Percentiles rank a stretch among this genome's conserved stretches.
Conservation (phyloP, 2,329 filamentous ascomycete species). For the Sphaceloma murrayae region DNA sequence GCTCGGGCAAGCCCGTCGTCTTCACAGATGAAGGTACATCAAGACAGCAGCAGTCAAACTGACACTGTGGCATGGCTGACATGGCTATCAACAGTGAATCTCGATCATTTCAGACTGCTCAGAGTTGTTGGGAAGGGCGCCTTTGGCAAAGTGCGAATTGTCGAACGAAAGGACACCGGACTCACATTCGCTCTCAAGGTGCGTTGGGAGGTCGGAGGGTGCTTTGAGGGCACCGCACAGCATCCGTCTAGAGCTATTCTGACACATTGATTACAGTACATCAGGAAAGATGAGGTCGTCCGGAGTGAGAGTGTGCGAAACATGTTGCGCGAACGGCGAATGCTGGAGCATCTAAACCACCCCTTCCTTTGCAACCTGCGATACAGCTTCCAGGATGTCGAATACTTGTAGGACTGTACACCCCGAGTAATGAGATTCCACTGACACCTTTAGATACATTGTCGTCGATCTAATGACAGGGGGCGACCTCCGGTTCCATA, state of each 20-base stretch:
- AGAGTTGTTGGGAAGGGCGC: constrained; percentile 95
- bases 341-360: constrained; percentile 97
- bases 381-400: constrained; percentile 98
- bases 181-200: constrained; percentile 91
- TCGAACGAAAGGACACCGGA: constrained; percentile 91
- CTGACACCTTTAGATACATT: constrained; percentile 54
- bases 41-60: not conserved
- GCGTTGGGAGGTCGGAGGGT: no score
- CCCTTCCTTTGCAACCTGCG: constrained; percentile 96
- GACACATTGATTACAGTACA: constrained; percentile 18
- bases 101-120: constrained; percentile 92
- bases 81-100: constrained; percentile 56
- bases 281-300: constrained; percentile 55
- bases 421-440: not conserved
- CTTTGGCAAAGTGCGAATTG: constrained; percentile 97
- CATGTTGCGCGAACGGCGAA: constrained; percentile 91
- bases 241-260: constrained; percentile 20
- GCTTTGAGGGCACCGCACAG: no score
- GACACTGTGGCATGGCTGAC: not conserved
- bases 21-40: constrained; percentile 80
- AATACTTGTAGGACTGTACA: constrained; percentile 69
- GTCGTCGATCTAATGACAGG: constrained; percentile 98
- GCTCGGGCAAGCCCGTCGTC: constrained; percentile 85
- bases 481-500: constrained; percentile 92
- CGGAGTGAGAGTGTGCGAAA: constrained; percentile 96